Conservation (phyloP, 139 green algal genomes). For the Chlamydomonas asymmetrica region DNA sequence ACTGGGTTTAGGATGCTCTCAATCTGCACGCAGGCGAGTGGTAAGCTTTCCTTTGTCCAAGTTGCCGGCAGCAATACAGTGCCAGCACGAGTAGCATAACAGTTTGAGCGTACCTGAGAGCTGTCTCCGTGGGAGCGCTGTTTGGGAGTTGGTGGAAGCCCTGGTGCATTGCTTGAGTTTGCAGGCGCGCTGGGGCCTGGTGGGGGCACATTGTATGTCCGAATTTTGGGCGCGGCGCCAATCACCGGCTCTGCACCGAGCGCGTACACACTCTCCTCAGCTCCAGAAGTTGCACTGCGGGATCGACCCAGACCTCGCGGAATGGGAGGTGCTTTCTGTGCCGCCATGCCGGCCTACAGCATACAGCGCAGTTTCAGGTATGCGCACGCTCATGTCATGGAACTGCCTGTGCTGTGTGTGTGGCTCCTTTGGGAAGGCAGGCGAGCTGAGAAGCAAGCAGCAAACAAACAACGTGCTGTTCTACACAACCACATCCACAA, state of each 20-base stretch:
- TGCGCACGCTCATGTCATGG: not conserved
- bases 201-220: constrained; percentile 13
- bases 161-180: not conserved
- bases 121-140: constrained; percentile 54
- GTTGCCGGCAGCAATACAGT: too few species aligned
- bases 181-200: not conserved
- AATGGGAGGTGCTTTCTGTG: too few species aligned
- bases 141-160: constrained; percentile 2
- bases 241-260: not conserved
- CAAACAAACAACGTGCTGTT: too few species aligned
- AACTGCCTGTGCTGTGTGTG: not conserved
- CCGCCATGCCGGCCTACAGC: too few species aligned
- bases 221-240: not conserved
- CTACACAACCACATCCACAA: too few species aligned
- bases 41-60: not conserved
- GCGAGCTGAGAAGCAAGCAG: too few species aligned
- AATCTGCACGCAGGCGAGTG: constrained; percentile 41
- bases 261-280: too few species aligned
- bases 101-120: constrained; percentile 54
- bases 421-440: too few species aligned
- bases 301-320: too few species aligned
- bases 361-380: too few species aligned
- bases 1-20: constrained; percentile 58
- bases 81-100: too few species aligned
- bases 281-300: too few species aligned